Evolutionary conservation across 2,329 filamentous ascomycete species (phyloP), one percentile per base, ranked within the genome.

Genomic region (Venturia oleaginea): DNA sequence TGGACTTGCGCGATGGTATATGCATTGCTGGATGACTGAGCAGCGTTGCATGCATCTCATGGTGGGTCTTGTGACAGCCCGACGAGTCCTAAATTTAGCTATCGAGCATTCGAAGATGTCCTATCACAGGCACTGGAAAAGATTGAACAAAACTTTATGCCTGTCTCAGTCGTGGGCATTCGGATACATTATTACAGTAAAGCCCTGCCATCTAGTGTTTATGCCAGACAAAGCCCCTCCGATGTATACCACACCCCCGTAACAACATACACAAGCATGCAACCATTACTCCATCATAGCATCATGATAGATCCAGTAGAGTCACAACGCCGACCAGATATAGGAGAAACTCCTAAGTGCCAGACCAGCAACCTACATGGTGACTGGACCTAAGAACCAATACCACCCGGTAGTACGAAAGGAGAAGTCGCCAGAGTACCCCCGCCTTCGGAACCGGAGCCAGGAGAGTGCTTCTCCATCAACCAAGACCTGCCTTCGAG

Each of bases 401-500:
- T 10, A 27, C 54, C 4, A 4, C 22, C 34, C n/a, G 13, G 27
- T 17, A 34, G 17, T 17, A 55, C 2, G 32, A 55, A 55, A 19
- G n/a, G 11, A 2, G 5, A 22, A n/a, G 30, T n/a, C 27, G n/a
- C 19, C 6, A 37, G 30, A 34, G 8, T n/a, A 22, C 7, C 11
- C 30, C 30, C 19, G 30, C 4, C 6, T 19, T 22, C 30, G 11
- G 10, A 59, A 11, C 55, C 2, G 30, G 22, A 60, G 59, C 4
- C 34, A 27, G 59, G 24, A 34, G 24, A 17, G 17, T 32, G 13
- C 19, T 15, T 24, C 15, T 17, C 17, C 6, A 11, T 65, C n/a
- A 85, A 24, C 91, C 91, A 59, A 99, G 77, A 2, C 94, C 94
- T 27, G 91, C 88, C 73, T 92, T 95, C 11, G 85, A 86, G 43